These are phyloP conservation scores for Candida berthetii DNA, from an alignment of 805 yeast genomes.

Conservation along the genomic window DNA sequence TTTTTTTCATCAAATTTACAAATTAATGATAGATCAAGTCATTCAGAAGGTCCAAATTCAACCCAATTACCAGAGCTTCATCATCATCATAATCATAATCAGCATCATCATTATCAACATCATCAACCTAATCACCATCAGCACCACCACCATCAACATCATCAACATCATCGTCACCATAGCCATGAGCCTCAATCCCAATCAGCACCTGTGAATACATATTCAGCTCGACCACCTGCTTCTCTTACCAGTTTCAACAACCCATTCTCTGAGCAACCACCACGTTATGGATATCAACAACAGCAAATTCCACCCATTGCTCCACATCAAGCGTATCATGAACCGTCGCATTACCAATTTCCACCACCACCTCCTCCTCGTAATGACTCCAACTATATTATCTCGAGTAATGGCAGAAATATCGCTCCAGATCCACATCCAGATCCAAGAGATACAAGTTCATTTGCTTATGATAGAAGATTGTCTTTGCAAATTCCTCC, in stretches of 20 bases:
- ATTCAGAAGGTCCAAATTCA: not conserved
- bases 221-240: not conserved
- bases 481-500: conserved; percentile 3
- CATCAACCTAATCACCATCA: not conserved
- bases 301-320: not conserved
- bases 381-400: not conserved
- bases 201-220: not conserved
- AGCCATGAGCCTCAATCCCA: no score
- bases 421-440: not conserved
- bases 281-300: not conserved
- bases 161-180: no score
- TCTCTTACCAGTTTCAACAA: not conserved
- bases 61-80: not conserved
- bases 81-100: not conserved
- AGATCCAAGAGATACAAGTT: not conserved
- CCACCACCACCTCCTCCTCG: not conserved
- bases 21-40: not conserved
- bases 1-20: conserved; percentile 2
- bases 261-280: not conserved
- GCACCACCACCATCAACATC: not conserved
- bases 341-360: not conserved
- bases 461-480: conserved; percentile 3
- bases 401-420: not conserved
- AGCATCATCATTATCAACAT: no score
- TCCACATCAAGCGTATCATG: not conserved